Percentiles rank a stretch among this genome's conserved stretches.
Evolutionary conservation across 2,329 filamentous ascomycete genomes (phyloP).

Genomic region (Aaosphaeria pasadenensis): DNA sequence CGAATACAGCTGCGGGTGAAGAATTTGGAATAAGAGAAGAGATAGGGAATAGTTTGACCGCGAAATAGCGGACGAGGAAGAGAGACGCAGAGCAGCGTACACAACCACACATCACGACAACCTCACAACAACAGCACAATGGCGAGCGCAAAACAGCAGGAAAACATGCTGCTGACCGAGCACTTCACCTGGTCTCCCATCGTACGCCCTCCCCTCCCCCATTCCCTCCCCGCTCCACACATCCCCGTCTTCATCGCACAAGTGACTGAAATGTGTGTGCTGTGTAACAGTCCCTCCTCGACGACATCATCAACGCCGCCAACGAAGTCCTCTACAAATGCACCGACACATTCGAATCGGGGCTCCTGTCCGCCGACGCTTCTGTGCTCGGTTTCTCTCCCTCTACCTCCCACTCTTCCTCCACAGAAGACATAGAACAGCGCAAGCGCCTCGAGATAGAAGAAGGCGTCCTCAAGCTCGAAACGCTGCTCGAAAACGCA

Average conservation of each 20-base stretch:
- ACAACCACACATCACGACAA: too few relatives aligned
- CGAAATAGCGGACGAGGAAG: conserved; percentile 44
- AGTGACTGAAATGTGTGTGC: too few relatives aligned
- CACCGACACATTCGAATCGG: conserved; percentile 81
- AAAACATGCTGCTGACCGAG: conserved; percentile 75
- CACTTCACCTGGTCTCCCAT: conserved; percentile 93
- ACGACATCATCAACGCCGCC: conserved; percentile 96
- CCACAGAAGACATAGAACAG: conserved; percentile 46
- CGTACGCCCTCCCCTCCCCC: conserved; percentile 50
- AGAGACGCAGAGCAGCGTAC: too few relatives aligned
- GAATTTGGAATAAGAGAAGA: too few relatives aligned
- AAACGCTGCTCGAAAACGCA: conserved; percentile 49
- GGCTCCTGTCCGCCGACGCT: conserved; percentile 71
- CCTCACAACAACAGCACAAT: conserved; percentile 24
- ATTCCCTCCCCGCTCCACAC: too few relatives aligned
- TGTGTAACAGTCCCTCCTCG: conserved; percentile 71
- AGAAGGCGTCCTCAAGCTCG: conserved; percentile 60
- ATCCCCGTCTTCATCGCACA: too few relatives aligned
- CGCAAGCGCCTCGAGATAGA: conserved; percentile 69
- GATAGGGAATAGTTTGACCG: too few relatives aligned
- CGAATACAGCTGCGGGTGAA: too few relatives aligned
- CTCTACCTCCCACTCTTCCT: conserved; percentile 40
- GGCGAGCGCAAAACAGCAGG: conserved; percentile 44
- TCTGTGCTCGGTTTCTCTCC: conserved; percentile 75
- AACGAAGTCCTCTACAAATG: conserved; percentile 92